Conservation (phyloP, 2,329 filamentous ascomycete species). For the Dactylellina drechsleri region DNA sequence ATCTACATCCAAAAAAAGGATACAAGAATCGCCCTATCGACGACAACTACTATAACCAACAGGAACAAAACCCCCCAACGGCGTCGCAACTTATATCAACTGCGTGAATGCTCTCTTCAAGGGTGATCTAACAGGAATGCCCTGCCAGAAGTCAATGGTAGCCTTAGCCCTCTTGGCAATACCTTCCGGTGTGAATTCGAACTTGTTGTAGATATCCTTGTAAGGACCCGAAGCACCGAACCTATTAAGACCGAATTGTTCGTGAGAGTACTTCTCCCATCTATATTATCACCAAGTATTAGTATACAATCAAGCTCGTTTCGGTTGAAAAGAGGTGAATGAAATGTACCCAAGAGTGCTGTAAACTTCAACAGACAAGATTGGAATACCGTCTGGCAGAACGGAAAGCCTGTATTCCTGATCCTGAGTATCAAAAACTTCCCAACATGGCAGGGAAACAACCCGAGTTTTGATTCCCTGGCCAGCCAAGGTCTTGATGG, state of each 20-base stretch:
- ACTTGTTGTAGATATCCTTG: conserved; percentile 99
- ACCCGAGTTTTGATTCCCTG: conserved; percentile 88
- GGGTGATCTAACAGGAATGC: conserved; percentile 85
- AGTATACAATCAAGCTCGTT: conserved; percentile 1
- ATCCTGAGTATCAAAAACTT: conserved; percentile 91
- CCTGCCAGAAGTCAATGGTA: conserved; percentile 98
- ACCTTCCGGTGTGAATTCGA: conserved; percentile 98
- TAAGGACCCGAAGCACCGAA: conserved; percentile 98
- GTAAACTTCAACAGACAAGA: conserved; percentile 95
- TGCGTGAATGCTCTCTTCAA: conserved; percentile 98
- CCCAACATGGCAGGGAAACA: conserved; percentile 94
- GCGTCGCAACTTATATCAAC: conserved; percentile 74
- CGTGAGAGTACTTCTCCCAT: conserved; percentile 98
- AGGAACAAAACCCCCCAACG: neutral
- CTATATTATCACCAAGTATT: conserved; percentile 60
- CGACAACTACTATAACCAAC: neutral
- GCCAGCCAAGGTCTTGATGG: conserved; percentile 88
- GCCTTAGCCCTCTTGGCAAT: conserved; percentile 92
- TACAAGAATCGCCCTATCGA: too few species aligned
- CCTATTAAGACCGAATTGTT: conserved; percentile 99
- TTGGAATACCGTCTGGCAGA: conserved; percentile 91
- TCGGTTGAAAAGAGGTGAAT: neutral
- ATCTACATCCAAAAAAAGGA: conserved; percentile 1
- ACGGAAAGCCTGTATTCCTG: conserved; percentile 96
- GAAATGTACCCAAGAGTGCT: conserved; percentile 75